A percentile compares a stretch with the other conserved stretches of the same genome.
Conservation (phyloP, 1,284 basidiomycete species). For the Inonotus hispidus region DNA sequence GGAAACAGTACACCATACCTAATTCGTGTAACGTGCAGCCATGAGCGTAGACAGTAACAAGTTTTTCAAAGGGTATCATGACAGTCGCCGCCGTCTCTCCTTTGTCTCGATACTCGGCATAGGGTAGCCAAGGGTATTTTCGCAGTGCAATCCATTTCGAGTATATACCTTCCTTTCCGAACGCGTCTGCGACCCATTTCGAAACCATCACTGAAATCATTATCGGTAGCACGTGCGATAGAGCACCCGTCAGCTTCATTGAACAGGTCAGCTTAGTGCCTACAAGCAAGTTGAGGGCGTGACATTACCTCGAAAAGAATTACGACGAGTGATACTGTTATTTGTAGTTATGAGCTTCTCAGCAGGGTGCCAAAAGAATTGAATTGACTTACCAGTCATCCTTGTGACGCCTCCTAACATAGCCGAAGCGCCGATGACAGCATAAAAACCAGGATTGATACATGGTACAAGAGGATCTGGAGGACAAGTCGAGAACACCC, state of each 20-base stretch:
- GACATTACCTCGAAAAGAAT: constrained; percentile 63
- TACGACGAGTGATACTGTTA: constrained; percentile 62
- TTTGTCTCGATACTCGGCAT: constrained; percentile 59
- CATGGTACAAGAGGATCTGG: constrained; percentile 63
- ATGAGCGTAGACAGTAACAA: constrained; percentile 49
- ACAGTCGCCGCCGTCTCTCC: constrained; percentile 57
- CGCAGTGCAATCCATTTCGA: constrained; percentile 68
- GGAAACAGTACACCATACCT: constrained; percentile 29
- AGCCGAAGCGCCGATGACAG: constrained; percentile 77
- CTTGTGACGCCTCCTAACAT: constrained; percentile 78
- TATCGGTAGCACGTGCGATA: constrained; percentile 73
- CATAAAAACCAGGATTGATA: constrained; percentile 78
- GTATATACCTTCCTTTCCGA: constrained; percentile 71
- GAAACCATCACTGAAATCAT: constrained; percentile 74
- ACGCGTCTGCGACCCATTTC: constrained; percentile 71
- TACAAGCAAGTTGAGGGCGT: background rate
- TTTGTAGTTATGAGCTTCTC: constrained; percentile 1
- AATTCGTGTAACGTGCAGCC: constrained; percentile 44
- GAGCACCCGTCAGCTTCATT: constrained; percentile 54
- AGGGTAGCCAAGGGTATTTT: constrained; percentile 71
- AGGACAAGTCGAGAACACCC: constrained; percentile 66
- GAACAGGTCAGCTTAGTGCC: constrained; percentile 7
- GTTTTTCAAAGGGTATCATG: constrained; percentile 50
- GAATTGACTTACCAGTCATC: constrained; percentile 67
- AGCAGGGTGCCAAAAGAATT: background rate